A percentile compares a stretch with the other conserved stretches of the same genome.
Conservation (phyloP, 345 rosid genomes). For the Citrus glauca region DNA sequence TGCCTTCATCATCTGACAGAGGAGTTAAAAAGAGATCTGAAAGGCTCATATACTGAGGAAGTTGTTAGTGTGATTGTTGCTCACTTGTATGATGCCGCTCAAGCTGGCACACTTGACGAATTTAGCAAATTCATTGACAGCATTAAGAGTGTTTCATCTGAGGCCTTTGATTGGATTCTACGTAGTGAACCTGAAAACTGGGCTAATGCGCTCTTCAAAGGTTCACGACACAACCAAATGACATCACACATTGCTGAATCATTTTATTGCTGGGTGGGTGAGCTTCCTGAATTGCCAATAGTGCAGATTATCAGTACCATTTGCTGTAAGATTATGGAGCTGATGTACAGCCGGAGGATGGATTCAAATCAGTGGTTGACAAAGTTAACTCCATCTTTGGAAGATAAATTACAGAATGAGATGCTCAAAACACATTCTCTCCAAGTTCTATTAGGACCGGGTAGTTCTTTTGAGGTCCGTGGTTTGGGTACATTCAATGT, state of each 20-base stretch:
- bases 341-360: slow-evolving; percentile 29
- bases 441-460: slow-evolving; percentile 45
- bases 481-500: slow-evolving; percentile 29
- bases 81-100: slow-evolving; percentile 40
- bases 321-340: slow-evolving; percentile 38
- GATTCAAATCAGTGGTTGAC: slow-evolving; percentile 39
- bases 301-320: slow-evolving; percentile 30
- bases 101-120: slow-evolving; percentile 33
- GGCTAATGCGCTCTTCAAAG: slow-evolving; percentile 50
- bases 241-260: slow-evolving; percentile 30
- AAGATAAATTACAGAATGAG: slow-evolving; percentile 40
- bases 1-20: slow-evolving; percentile 32
- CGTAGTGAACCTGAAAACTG: slow-evolving; percentile 49
- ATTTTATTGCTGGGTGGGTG: slow-evolving; percentile 37
- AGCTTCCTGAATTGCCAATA: slow-evolving; percentile 25
- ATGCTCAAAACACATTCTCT: slow-evolving; percentile 21
- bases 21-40: slow-evolving; percentile 27
- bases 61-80: slow-evolving; percentile 29
- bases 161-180: slow-evolving; percentile 56
- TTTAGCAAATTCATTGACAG: slow-evolving; percentile 35
- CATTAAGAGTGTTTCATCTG: slow-evolving; percentile 40
- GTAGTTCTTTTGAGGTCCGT: slow-evolving; percentile 53
- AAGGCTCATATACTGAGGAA: slow-evolving; percentile 23
- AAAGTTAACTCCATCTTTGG: slow-evolving; percentile 46
- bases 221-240: slow-evolving; percentile 38